Base-by-base conservation (phyloP, 2,329 filamentous ascomycete species). In the Clarireedia monteithiana region DNA sequence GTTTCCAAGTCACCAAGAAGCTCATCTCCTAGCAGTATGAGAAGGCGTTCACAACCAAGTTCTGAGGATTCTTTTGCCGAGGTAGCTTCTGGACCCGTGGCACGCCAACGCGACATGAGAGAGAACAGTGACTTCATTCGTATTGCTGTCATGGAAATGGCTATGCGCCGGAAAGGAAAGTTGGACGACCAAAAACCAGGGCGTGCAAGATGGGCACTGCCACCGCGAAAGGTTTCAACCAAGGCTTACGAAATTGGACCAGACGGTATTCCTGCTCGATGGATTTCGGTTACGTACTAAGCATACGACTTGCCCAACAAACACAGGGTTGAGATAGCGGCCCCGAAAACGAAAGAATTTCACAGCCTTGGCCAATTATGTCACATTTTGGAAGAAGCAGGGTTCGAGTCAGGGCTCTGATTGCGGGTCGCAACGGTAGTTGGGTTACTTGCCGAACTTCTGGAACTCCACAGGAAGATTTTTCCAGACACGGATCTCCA, bases 61-160 rank as follows among this genome's bases (percentile, higher is more conserved):
- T 47, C 64, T 6, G 65, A 68, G 51, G 64, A 67, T 27, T 64
- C 70, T 4, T 64, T 69, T 34, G 64, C 71, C 20, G 63, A 67
- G 27, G 39, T 72, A 67, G 53, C 73, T 48, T 59, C 64, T 49
- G 75, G 51, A 71, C 79, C 40, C 74, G 75, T 48, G 69, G 75
- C 62, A 63, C 79, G 83, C 23, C 84, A 85, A 68, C 78, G 84
- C 48, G 84, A 87, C 68, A 80, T 85, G 74, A 80, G 84, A 30
- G 84, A 87, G 68, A 87, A 87, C 62, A 78, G 83, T 42, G 83
- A 87, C 64, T 87, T 87, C 65, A 86, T 87, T 65, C 80, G 84
- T 62, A 80, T 87, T 54, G 84, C 84, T 38, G 84, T 87, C 50
- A 82, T 87, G 77, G 84, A 87, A 66, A 86, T 87, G 79, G 79